A percentile compares a stretch with the other conserved stretches of the same genome.
Conservation (phyloP, 305 asterid species). For the Rubia balearica region DNA sequence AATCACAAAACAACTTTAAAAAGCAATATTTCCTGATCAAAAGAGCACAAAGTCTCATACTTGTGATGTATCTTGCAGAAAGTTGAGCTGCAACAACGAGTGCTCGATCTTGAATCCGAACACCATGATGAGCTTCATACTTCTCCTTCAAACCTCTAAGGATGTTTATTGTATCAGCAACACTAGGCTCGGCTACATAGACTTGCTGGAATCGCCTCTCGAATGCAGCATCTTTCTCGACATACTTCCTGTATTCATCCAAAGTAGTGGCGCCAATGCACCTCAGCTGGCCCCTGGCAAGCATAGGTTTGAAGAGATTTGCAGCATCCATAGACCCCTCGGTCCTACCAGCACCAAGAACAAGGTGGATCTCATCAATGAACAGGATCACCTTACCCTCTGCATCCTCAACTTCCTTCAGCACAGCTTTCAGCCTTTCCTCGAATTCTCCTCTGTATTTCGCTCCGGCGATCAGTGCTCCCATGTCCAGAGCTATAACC, state of each 20-base stretch:
- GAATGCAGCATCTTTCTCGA: slow-evolving; percentile 90
- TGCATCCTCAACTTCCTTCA: slow-evolving; percentile 86
- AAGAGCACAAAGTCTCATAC: slow-evolving; percentile 18
- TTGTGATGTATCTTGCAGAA: slow-evolving; percentile 72
- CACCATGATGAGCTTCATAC: slow-evolving; percentile 93
- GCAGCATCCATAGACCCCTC: slow-evolving; percentile 96
- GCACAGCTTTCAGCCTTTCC: slow-evolving; percentile 67
- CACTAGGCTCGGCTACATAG: slow-evolving; percentile 81
- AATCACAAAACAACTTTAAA: too few species aligned
- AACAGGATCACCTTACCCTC: slow-evolving; percentile 76
- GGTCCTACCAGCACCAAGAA: slow-evolving; percentile 77
- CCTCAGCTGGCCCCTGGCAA: slow-evolving; percentile 74
- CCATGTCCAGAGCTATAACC: slow-evolving; percentile 84
- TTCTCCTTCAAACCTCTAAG: slow-evolving; percentile 83
- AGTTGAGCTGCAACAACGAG: slow-evolving; percentile 79
- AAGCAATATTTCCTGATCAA: neutral
- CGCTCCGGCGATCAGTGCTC: slow-evolving; percentile 82
- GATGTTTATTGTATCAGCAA: slow-evolving; percentile 59
- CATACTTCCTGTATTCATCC: slow-evolving; percentile 77
- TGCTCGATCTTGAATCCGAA: slow-evolving; percentile 77
- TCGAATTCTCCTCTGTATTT: slow-evolving; percentile 85
- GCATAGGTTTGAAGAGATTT: slow-evolving; percentile 82
- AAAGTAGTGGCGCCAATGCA: slow-evolving; percentile 82
- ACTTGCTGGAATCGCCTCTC: slow-evolving; percentile 94
- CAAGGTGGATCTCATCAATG: slow-evolving; percentile 75